Evolutionary conservation across 1,139 yeast species (phyloP).

Genomic region (Saccharomyces pastorianus): DNA sequence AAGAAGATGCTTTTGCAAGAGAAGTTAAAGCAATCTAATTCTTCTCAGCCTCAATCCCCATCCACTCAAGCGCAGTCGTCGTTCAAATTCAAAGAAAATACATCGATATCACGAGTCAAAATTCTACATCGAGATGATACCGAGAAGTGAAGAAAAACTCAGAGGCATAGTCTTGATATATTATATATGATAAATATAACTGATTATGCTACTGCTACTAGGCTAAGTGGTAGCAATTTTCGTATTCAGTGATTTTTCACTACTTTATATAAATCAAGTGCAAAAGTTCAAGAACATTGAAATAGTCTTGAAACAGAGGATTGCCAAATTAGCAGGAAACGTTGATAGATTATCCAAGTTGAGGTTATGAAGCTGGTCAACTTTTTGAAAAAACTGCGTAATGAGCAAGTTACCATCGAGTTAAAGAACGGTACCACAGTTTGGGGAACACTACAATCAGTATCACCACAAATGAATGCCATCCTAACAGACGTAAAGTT

Average conservation of each 20-base stretch:
- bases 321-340: background rate
- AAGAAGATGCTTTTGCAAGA: constrained; percentile 10
- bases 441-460: constrained; percentile 66
- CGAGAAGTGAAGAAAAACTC: background rate
- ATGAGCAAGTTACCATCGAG: constrained; percentile 86
- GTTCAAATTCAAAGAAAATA: background rate
- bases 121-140: background rate
- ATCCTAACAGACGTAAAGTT: constrained; percentile 68
- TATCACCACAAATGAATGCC: constrained; percentile 89
- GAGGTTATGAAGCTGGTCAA: constrained; percentile 50
- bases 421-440: constrained; percentile 79
- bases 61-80: background rate
- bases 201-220: background rate
- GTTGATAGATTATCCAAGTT: background rate
- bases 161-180: background rate
- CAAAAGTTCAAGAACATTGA: background rate
- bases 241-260: background rate
- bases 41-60: background rate
- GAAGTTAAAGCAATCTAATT: constrained; percentile 2
- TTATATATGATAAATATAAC: background rate
- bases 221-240: background rate
- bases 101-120: background rate
- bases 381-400: constrained; percentile 78
- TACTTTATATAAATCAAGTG: background rate
- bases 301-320: background rate